Evolutionary conservation across 805 yeast species (phyloP).

Genomic region (Clavispora santaluciae): DNA sequence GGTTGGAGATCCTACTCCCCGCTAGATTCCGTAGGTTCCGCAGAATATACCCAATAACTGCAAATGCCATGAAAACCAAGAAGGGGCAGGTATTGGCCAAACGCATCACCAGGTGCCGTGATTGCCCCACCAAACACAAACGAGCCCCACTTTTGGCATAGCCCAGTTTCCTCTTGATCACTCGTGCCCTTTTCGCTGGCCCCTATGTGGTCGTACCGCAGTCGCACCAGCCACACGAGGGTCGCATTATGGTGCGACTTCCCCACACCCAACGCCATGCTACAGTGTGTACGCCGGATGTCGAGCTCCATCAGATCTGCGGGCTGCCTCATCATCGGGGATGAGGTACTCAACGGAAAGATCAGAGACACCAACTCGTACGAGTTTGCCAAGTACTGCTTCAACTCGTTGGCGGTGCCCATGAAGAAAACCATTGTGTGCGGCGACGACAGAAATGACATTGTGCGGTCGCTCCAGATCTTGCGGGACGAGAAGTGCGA

Average conservation of each 20-base stretch:
- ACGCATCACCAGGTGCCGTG: no score
- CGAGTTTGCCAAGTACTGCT: slow-evolving; percentile 68
- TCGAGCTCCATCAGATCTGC: slow-evolving; percentile 29
- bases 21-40: no score
- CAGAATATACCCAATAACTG: no score
- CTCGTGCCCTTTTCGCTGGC: not conserved
- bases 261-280: not conserved
- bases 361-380: slow-evolving; percentile 74
- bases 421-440: slow-evolving; percentile 64
- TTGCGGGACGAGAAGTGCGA: slow-evolving; percentile 49
- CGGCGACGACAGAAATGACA: slow-evolving; percentile 71
- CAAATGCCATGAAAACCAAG: no score
- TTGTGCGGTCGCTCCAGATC: slow-evolving; percentile 47
- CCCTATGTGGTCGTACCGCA: no score
- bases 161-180: not conserved
- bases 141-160: no score
- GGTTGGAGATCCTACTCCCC: no score
- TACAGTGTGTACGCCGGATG: slow-evolving; percentile 7
- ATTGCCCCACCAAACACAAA: no score
- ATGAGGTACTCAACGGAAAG: slow-evolving; percentile 83
- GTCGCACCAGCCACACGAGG: not conserved
- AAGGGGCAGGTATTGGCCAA: no score
- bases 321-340: slow-evolving; percentile 69
- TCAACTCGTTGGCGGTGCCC: slow-evolving; percentile 56
- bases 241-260: not conserved